A percentile compares a stretch with the other conserved stretches of the same genome.
Evolutionary conservation across 2,329 filamentous ascomycete genomes (phyloP).

Genomic region (Ceratocystis destructans): DNA sequence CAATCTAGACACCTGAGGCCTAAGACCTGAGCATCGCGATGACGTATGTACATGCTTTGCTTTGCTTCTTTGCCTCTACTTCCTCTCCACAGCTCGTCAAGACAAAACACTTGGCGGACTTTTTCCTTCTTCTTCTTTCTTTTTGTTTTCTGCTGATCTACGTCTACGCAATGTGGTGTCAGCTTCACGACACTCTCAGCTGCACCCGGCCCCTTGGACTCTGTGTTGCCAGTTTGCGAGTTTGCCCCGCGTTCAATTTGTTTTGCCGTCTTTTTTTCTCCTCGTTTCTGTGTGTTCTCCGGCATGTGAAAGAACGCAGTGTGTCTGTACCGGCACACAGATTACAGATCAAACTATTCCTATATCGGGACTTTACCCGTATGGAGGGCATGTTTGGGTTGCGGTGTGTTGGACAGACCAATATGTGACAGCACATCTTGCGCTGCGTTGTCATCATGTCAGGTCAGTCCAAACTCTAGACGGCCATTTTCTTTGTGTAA

Average conservation of each 20-base stretch:
- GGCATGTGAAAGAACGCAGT: too few relatives aligned
- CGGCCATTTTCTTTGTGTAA: too few relatives aligned
- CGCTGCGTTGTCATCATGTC: too few relatives aligned
- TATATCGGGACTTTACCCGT: too few relatives aligned
- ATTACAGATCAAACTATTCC: too few relatives aligned
- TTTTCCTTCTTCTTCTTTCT: background rate
- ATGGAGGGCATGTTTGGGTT: too few relatives aligned
- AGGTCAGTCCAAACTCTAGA: too few relatives aligned
- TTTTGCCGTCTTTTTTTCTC: background rate
- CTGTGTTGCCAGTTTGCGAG: background rate
- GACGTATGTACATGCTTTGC: background rate
- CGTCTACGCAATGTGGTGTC: background rate
- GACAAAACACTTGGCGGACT: background rate
- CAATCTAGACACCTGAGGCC: background rate
- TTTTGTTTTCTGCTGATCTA: background rate
- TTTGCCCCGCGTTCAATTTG: background rate
- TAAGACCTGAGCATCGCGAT: background rate
- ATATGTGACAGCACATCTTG: too few relatives aligned
- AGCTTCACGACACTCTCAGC: background rate
- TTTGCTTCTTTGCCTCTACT: background rate
- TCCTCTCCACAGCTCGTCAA: background rate
- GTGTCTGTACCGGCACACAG: too few relatives aligned
- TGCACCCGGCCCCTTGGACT: background rate
- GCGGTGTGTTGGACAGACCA: too few relatives aligned
- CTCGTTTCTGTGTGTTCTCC: too few relatives aligned